Base-by-base conservation (phyloP, 2,329 filamentous ascomycete genomes). In the Huntiella savannae region DNA sequence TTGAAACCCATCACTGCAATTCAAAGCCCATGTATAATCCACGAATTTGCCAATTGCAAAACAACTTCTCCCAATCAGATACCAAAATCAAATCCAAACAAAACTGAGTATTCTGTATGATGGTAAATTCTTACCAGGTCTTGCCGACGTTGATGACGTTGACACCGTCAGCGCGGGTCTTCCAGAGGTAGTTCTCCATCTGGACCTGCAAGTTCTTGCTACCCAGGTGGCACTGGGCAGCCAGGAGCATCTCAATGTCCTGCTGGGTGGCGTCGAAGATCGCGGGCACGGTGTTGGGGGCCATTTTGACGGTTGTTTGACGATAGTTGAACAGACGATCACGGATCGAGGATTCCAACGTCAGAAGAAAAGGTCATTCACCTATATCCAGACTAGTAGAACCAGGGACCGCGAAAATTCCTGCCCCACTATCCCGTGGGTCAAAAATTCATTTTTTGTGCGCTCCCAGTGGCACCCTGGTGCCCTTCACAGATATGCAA, bases 111-210 rank as follows among this genome's bases (percentile, higher is more conserved):
- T 17, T 11, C 15, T 13, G 8, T 17, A 17, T 43, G 17, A 15
- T 16, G 17, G 7, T 40, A 15, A 15, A 33, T 38, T 40, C 80
- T 56, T 79, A 93, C 86, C 87, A 98, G 70, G 91, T 98, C 85
- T 98, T 98, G 75, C 88, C 87, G 69, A 98, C 85, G 80, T 98
- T 98, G 69, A 98, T 76, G 57, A 98, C 77, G 68, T 98, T 98
- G 73, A 98, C 81, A 71, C 91, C 91, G 62, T 98, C 92, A 56
- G 85, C 81, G 64, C 91, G 84, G 67, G 86, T 94, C 82, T 98
- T 98, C 88, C 88, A 98, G 63, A 98, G 81, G 77, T 98, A 98
- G 58, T 86, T 83, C 72, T 93, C 85, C 86, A 95, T 96, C 76
- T 96, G 87, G 65, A 92, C 84, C 77, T 96, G 91, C 61, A 98